These are phyloP conservation scores for Cryptococcus sp. DNA, from an alignment of 1,284 basidiomycete genomes.

Conservation along the genomic window DNA sequence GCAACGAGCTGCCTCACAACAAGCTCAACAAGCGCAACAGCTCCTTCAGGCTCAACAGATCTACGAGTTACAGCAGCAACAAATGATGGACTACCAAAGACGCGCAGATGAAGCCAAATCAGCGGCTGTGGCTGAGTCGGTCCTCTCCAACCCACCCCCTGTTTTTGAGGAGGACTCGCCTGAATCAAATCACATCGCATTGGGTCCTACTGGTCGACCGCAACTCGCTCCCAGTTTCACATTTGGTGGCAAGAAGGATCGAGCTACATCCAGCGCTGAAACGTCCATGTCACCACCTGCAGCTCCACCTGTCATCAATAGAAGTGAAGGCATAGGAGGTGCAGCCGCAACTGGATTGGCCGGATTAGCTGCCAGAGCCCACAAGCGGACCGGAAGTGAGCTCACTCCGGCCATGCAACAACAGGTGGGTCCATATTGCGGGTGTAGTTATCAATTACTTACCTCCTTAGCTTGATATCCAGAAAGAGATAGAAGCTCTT, in stretches of 20 bases:
- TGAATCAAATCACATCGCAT: conserved; percentile 19
- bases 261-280: conserved; percentile 5
- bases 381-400: conserved; percentile 58
- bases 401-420: conserved; percentile 69
- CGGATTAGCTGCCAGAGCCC: conserved; percentile 47
- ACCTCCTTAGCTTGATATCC: conserved; percentile 67
- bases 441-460: neutral
- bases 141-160: conserved; percentile 27
- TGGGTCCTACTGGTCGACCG: conserved; percentile 76
- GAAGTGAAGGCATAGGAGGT: conserved; percentile 37
- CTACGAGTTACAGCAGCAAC: conserved; percentile 35
- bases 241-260: conserved; percentile 60
- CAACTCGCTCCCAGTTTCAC: conserved; percentile 83
- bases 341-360: conserved; percentile 41
- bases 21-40: conserved; percentile 48
- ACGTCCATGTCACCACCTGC: conserved; percentile 14
- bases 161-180: conserved; percentile 45
- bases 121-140: conserved; percentile 12
- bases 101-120: conserved; percentile 17
- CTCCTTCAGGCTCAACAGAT: conserved; percentile 38
- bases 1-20: conserved; percentile 50
- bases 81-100: conserved; percentile 21
- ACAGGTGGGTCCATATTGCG: conserved; percentile 56
- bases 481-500: conserved; percentile 82
- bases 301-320: conserved; percentile 26